Conservation (phyloP, 768 basidiomycete species). For the Fibroporia radiculosa region DNA sequence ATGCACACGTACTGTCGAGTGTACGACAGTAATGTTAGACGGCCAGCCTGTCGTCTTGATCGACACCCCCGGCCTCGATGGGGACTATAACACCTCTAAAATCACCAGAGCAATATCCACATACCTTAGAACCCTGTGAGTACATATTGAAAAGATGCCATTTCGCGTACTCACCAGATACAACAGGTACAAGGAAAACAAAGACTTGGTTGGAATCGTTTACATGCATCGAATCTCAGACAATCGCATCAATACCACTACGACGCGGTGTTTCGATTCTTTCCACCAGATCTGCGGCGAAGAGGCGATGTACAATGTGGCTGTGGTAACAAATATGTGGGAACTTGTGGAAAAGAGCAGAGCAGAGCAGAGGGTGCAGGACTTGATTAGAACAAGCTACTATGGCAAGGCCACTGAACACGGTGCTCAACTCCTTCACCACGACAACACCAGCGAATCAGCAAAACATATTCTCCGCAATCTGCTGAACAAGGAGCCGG, state of each 20-base stretch:
- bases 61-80: constrained; percentile 19
- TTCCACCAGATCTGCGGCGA: constrained; percentile 30
- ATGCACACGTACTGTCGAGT: constrained; percentile 13
- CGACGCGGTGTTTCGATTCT: constrained; percentile 22
- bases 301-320: constrained; percentile 20
- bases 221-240: constrained; percentile 29
- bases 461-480: constrained; percentile 7
- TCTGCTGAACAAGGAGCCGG: constrained; percentile 7
- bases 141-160: background rate
- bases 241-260: constrained; percentile 26
- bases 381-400: constrained; percentile 2
- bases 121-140: background rate
- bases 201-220: constrained; percentile 22
- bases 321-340: constrained; percentile 34
- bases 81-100: constrained; percentile 24
- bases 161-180: background rate
- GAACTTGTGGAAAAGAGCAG: constrained; percentile 10
- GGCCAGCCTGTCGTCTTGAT: constrained; percentile 12
- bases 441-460: constrained; percentile 7
- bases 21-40: constrained; percentile 9
- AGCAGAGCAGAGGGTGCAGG: constrained; percentile 6
- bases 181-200: constrained; percentile 8
- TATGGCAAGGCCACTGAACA: constrained; percentile 8
- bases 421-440: constrained; percentile 6
- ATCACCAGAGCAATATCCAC: background rate